phyloP scores from a whole-genome alignment of 2,329 filamentous ascomycete genomes.

The Huntiella omanensis region DNA sequence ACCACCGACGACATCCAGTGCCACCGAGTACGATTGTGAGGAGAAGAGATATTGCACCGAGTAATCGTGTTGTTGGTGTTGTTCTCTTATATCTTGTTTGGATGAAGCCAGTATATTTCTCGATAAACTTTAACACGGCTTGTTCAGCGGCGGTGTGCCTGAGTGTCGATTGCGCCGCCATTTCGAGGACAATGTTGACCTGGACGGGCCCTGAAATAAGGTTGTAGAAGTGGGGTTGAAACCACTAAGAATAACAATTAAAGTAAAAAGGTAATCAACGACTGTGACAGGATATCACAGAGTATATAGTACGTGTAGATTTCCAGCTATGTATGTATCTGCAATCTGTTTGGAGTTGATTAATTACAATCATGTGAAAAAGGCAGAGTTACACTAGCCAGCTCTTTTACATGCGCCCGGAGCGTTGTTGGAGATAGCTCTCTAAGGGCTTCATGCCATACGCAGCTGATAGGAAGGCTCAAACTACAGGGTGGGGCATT shows the following conservation, averaged over 20 bases:
- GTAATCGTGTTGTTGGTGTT: constrained; percentile 50
- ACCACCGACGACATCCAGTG: constrained; percentile 64
- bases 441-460: too few species aligned
- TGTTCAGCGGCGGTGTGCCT: constrained; percentile 45
- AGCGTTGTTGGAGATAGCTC: too few species aligned
- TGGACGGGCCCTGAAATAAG: background rate
- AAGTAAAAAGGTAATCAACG: background rate
- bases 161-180: constrained; percentile 81
- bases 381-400: too few species aligned
- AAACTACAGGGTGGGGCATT: too few species aligned
- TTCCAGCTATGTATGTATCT: too few species aligned
- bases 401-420: too few species aligned
- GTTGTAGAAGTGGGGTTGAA: background rate
- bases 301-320: too few species aligned
- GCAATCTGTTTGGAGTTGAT: too few species aligned
- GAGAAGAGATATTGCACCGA: constrained; percentile 58
- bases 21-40: constrained; percentile 61
- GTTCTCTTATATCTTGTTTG: constrained; percentile 39
- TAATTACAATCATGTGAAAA: too few species aligned
- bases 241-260: background rate
- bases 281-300: too few species aligned
- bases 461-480: too few species aligned
- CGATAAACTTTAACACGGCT: constrained; percentile 43
- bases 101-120: constrained; percentile 37
- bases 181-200: constrained; percentile 19